These are phyloP conservation scores for Oropetium thomaeum DNA, from an alignment of 176 grass and related monocot genomes.

Conservation along the genomic window DNA sequence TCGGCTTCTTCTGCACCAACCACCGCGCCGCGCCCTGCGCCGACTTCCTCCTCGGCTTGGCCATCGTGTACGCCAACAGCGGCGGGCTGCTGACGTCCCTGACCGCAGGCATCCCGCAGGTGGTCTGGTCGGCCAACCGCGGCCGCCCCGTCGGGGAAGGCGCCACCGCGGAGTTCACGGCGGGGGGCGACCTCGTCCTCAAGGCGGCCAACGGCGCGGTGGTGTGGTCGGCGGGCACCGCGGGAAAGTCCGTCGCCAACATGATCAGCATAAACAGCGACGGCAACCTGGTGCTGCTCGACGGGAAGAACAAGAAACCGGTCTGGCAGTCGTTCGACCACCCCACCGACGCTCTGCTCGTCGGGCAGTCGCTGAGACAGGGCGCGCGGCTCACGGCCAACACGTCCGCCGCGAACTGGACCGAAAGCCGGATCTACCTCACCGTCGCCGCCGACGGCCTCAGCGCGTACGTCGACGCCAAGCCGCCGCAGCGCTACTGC, in stretches of 20 bases:
- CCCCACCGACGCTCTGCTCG: conserved; percentile 41
- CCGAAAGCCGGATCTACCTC: conserved; percentile 26
- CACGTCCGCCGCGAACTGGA: neutral
- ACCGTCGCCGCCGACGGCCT: conserved; percentile 22
- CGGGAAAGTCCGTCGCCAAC: conserved; percentile 8
- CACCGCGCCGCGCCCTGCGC: neutral
- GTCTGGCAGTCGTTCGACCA: conserved; percentile 59
- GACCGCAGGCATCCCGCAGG: conserved; percentile 34
- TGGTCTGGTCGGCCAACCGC: conserved; percentile 52
- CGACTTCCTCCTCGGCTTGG: conserved; percentile 41
- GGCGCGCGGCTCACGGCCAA: conserved; percentile 32
- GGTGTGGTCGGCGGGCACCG: conserved; percentile 32
- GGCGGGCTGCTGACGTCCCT: conserved; percentile 29
- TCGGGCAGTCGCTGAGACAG: conserved; percentile 28
- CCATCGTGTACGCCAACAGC: conserved; percentile 48
- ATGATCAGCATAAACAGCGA: conserved; percentile 11
- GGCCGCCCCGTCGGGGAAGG: conserved; percentile 1
- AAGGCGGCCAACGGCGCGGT: neutral
- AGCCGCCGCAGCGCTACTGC: conserved; percentile 37
- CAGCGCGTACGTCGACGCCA: conserved; percentile 25
- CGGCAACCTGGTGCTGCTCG: conserved; percentile 47
- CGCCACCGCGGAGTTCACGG: conserved; percentile 21
- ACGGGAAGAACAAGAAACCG: neutral
- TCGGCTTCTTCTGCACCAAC: conserved; percentile 55
- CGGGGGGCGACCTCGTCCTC: conserved; percentile 23